Evolutionary conservation across 345 rosid genomes (phyloP).

Genomic region (Moricandia moricandioides): DNA sequence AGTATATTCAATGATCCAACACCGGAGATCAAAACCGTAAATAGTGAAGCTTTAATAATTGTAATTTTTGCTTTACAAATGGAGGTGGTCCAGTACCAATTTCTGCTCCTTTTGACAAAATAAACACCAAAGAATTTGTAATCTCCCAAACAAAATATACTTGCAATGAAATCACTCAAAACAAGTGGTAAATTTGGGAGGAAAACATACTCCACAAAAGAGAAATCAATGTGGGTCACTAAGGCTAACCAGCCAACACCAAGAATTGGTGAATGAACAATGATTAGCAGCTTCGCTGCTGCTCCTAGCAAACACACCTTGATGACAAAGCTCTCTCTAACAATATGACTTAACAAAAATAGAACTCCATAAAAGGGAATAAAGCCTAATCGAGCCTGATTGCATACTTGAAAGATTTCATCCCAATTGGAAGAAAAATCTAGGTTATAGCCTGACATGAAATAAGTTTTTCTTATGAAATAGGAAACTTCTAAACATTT

Average conservation of each 20-base stretch:
- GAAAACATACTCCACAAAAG: not conserved
- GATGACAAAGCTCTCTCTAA: no score
- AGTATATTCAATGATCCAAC: not conserved
- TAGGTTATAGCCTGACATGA: not conserved
- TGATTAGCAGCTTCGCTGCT: no score
- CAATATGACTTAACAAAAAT: no score
- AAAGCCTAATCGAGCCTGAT: no score
- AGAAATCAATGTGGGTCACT: not conserved
- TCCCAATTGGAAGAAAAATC: not conserved
- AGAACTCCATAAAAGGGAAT: no score
- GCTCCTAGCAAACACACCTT: no score
- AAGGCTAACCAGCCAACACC: not conserved
- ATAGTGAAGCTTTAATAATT: not conserved
- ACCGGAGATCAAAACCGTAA: not conserved
- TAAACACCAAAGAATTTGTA: not conserved
- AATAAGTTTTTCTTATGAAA: not conserved
- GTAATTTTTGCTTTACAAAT: not conserved
- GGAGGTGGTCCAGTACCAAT: not conserved
- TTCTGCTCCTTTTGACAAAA: not conserved
- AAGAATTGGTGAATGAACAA: no score
- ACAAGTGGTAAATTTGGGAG: not conserved
- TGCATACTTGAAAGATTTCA: not conserved
- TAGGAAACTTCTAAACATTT: not conserved
- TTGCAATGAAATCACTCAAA: not conserved
- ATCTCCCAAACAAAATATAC: not conserved